Evolutionary conservation across 805 yeast genomes (phyloP).

Genomic region (Barnettozyma salicaria): DNA sequence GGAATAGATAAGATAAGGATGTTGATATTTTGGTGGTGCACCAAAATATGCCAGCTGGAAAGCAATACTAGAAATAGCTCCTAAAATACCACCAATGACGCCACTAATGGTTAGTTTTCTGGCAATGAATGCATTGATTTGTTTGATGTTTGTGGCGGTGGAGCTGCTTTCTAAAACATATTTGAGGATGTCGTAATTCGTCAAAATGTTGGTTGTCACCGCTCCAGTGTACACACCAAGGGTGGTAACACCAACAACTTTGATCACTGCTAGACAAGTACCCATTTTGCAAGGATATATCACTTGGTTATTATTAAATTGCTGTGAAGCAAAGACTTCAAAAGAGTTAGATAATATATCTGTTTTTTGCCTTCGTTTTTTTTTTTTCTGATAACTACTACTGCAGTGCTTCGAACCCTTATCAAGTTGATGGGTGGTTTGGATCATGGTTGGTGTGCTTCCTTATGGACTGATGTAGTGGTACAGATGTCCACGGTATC

Average conservation of each 20-base stretch:
- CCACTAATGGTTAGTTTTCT: conserved; percentile 21
- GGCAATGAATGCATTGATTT: conserved; percentile 19
- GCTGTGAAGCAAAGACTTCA: neutral
- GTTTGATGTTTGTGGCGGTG: conserved; percentile 25
- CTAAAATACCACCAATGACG: conserved; percentile 31
- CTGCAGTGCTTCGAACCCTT: too few relatives aligned
- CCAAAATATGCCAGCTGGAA: conserved; percentile 50
- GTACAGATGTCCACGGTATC: too few relatives aligned
- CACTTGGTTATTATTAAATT: neutral
- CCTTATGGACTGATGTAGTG: too few relatives aligned
- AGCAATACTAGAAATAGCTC: conserved; percentile 43
- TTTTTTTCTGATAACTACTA: neutral
- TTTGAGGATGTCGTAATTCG: conserved; percentile 19
- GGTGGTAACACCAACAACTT: conserved; percentile 59
- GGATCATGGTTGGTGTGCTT: too few relatives aligned
- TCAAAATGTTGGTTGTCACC: conserved; percentile 32
- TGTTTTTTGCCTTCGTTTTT: neutral
- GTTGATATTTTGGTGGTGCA: conserved; percentile 52
- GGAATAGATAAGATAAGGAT: conserved; percentile 63
- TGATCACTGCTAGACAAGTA: conserved; percentile 49
- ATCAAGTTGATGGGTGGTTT: too few relatives aligned
- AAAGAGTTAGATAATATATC: neutral
- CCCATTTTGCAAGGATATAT: conserved; percentile 39
- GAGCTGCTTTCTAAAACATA: conserved; percentile 30
- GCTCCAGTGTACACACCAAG: conserved; percentile 59